A percentile compares a stretch with the other conserved stretches of the same genome.
phyloP scores from a whole-genome alignment of 2,329 filamentous ascomycete genomes.

The Triangularia verruculosa region DNA sequence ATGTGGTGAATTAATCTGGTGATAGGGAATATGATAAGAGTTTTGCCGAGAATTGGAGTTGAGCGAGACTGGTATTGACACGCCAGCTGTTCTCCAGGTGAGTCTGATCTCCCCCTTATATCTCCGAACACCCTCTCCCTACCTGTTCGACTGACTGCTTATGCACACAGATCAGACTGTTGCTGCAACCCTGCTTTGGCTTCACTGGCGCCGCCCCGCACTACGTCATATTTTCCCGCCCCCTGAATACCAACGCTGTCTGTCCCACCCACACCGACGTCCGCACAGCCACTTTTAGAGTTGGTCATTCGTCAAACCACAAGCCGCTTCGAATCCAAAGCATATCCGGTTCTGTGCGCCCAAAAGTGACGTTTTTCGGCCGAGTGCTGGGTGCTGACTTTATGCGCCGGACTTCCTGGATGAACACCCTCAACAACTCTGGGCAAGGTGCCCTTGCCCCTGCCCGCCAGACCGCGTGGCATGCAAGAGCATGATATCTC shows the following conservation, averaged over 20 bases:
- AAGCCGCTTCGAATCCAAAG: neutral
- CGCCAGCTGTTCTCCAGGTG: neutral
- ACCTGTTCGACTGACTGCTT: neutral
- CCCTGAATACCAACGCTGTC: neutral
- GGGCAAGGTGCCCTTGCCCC: neutral
- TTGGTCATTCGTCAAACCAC: neutral
- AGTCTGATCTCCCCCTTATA: neutral
- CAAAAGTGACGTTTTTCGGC: neutral
- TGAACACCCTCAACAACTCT: neutral
- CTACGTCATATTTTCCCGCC: conserved; percentile 14
- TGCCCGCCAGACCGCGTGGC: neutral
- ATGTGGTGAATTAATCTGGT: neutral
- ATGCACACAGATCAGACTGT: neutral
- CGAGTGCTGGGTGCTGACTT: neutral
- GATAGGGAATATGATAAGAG: too few relatives aligned
- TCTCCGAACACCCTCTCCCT: neutral
- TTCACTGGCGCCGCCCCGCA: conserved; percentile 5
- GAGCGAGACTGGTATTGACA: too few relatives aligned
- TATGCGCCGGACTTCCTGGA: neutral
- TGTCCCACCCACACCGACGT: neutral
- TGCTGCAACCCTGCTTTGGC: neutral
- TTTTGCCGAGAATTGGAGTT: neutral
- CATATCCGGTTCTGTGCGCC: neutral
- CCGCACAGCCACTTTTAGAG: neutral
- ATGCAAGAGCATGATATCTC: neutral